Evolutionary conservation across 345 rosid genomes (phyloP).

Genomic region (Pelargonium nanum): DNA sequence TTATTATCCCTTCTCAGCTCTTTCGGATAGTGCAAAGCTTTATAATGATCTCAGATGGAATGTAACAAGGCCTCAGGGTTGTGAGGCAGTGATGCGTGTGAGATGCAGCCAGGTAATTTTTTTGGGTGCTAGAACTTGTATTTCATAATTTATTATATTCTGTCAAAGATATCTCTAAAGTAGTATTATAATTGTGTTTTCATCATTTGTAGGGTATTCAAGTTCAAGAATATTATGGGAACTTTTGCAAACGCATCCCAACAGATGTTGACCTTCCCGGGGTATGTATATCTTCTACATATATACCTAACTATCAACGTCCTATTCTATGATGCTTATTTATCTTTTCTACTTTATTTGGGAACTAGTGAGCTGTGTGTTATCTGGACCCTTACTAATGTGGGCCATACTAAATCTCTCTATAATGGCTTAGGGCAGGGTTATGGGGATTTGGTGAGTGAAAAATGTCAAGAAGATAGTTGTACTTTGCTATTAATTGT

Average conservation of each 20-base stretch:
- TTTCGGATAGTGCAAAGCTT: slow-evolving; percentile 87
- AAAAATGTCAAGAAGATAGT: too few species aligned
- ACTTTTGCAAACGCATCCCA: slow-evolving; percentile 94
- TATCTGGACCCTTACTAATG: too few species aligned
- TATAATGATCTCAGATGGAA: slow-evolving; percentile 99
- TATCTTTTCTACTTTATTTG: neutral
- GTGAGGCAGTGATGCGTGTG: slow-evolving; percentile 97
- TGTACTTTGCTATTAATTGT: too few species aligned
- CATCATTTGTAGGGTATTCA: slow-evolving; percentile 70
- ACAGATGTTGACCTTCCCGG: slow-evolving; percentile 89
- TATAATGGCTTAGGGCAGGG: too few species aligned
- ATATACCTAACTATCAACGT: neutral
- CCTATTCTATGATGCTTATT: neutral
- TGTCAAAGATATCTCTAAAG: slow-evolving; percentile 2
- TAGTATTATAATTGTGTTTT: slow-evolving; percentile 9
- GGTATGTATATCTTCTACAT: slow-evolving; percentile 40
- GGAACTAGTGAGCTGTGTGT: neutral
- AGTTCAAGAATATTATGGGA: slow-evolving; percentile 89
- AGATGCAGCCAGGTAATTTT: slow-evolving; percentile 78
- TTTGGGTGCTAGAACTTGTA: neutral
- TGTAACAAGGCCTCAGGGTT: slow-evolving; percentile 93
- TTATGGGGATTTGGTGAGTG: too few species aligned
- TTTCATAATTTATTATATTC: neutral
- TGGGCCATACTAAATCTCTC: too few species aligned
- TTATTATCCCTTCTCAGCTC: slow-evolving; percentile 84